Evolutionary conservation across 345 rosid species (phyloP), one percentile per base, ranked within the genome.

Genomic region (Passiflora organensis): DNA sequence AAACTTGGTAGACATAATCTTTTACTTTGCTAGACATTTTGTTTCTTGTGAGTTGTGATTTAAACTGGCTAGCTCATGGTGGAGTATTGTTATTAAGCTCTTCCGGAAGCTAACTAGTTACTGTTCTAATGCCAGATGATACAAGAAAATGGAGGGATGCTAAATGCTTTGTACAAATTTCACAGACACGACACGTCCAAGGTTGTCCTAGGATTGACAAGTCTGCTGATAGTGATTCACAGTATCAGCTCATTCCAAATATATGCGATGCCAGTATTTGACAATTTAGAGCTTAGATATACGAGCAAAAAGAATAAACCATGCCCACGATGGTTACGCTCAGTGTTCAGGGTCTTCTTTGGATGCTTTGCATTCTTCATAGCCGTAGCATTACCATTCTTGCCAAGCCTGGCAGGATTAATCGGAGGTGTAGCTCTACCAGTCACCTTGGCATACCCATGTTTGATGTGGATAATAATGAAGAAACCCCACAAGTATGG

Each of bases 221-320:
- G 84, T 52, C 37, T 79, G 12, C 72, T 84, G 14, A 62, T 84
- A n/a, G 76, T 81, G 25, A 34, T 79, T 15, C 79, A 71, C 76
- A 56, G 80, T 63, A 75, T 81, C 49, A 79, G 78, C 66, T 74
- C 83, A 0, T 79, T 81, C 61, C 85, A 81, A 65, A 73, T 84
- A 51, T 79, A 79, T 22, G 84, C 86, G 1, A 84, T 77, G 85
- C 87, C 85, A 2, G 80, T 76, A 1, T 79, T 79, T 20, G 87
- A 84, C 69, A 77, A 73, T 52, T 50, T 84, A 24, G 85, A 84
- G 64, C 55, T 75, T 34, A 71, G 68, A 60, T 81, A 69, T 42
- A 81, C 78, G 1, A 66, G 72, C 72, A 74, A 58, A 44, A 59
- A 20, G 63, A 67, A 60, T 42, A 68, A 59, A 55, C 80, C 84